These are phyloP conservation scores for Brassica cretica DNA, from an alignment of 345 rosid genomes.

Conservation along the genomic window DNA sequence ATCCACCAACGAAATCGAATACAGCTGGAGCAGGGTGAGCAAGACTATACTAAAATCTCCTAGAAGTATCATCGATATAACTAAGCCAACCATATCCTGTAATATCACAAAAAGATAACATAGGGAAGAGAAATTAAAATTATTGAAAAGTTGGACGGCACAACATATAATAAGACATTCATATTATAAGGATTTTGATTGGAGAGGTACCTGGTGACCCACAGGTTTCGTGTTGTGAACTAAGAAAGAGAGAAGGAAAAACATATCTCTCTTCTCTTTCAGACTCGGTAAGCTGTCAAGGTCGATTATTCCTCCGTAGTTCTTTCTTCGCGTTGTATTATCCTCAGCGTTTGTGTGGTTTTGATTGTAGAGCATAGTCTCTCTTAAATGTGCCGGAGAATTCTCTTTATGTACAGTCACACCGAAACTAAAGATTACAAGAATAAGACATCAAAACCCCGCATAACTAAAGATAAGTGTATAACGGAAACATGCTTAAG, in stretches of 20 bases:
- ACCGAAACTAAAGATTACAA: conserved; percentile 41
- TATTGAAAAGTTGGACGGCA: not conserved
- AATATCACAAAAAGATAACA: conserved; percentile 22
- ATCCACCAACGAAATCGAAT: conserved; percentile 84
- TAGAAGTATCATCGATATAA: conserved; percentile 91
- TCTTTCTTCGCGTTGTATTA: conserved; percentile 51
- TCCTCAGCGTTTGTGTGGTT: conserved; percentile 51
- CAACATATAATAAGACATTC: conserved; percentile 9
- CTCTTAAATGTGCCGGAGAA: conserved; percentile 47
- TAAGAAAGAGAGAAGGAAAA: conserved; percentile 81
- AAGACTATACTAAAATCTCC: conserved; percentile 99
- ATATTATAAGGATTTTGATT: conserved; percentile 4
- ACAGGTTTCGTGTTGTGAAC: conserved; percentile 96
- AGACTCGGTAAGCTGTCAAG: conserved; percentile 72
- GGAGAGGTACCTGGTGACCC: conserved; percentile 83
- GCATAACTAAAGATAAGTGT: conserved; percentile 21
- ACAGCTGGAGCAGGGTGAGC: conserved; percentile 94
- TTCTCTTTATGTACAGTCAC: conserved; percentile 41
- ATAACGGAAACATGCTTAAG: conserved; percentile 2
- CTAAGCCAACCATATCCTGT: conserved; percentile 99
- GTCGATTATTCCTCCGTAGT: conserved; percentile 62
- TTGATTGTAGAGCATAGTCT: conserved; percentile 48
- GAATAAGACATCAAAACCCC: conserved; percentile 36
- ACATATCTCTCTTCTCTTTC: conserved; percentile 83
- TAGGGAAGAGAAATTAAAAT: not conserved